Conservation (phyloP, 805 yeast species). For the Yamadazyma endophytica region DNA sequence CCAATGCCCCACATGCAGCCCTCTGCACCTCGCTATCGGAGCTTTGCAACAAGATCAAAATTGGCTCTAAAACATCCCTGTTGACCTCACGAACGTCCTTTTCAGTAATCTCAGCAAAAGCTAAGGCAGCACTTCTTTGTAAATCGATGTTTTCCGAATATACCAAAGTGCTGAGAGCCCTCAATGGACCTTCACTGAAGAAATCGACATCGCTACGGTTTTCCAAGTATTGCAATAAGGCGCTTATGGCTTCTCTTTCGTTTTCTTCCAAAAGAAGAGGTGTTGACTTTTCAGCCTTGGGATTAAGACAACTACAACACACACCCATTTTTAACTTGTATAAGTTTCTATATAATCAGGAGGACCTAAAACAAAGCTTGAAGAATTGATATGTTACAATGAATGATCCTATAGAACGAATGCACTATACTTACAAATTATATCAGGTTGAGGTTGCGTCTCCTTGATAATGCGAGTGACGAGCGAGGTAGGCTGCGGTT, state of each 20-base stretch:
- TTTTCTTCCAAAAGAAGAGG: conserved; percentile 84
- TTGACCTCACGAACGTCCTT: conserved; percentile 90
- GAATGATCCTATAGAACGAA: too few relatives aligned
- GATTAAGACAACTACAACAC: conserved; percentile 42
- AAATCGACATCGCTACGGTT: conserved; percentile 85
- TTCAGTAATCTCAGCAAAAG: conserved; percentile 97
- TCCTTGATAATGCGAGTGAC: too few relatives aligned
- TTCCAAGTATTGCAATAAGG: conserved; percentile 82
- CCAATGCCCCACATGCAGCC: conserved; percentile 98
- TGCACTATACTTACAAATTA: too few relatives aligned
- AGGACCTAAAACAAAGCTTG: not conserved
- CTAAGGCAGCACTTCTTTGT: conserved; percentile 95
- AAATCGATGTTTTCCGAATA: conserved; percentile 92
- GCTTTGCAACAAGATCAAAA: conserved; percentile 77
- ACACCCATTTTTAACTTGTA: conserved; percentile 28
- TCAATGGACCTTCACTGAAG: conserved; percentile 78
- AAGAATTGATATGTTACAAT: too few relatives aligned
- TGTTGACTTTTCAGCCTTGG: conserved; percentile 56
- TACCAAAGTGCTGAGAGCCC: conserved; percentile 88
- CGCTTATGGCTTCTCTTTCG: conserved; percentile 94
- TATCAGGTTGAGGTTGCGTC: too few relatives aligned
- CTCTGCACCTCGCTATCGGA: conserved; percentile 93
- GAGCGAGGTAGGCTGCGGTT: too few relatives aligned
- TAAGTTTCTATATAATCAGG: not conserved
- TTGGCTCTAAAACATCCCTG: conserved; percentile 90